Evolutionary conservation across 345 rosid species (phyloP).

Genomic region (Eucalyptus sp.): DNA sequence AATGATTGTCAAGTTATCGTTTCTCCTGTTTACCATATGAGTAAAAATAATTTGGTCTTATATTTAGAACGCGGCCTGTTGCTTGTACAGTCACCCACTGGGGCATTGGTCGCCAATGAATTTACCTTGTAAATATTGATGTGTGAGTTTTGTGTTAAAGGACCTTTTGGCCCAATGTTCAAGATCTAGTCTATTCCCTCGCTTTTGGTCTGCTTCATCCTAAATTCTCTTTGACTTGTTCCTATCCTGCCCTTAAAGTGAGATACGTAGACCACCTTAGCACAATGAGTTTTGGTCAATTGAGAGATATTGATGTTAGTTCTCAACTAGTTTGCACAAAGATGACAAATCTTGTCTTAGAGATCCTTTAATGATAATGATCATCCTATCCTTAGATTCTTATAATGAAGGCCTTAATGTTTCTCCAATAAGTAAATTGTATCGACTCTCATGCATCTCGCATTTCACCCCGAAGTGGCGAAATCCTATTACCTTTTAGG

Average conservation of each 20-base stretch:
- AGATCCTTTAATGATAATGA: background rate
- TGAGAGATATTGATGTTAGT: background rate
- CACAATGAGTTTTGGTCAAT: background rate
- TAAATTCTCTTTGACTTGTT: background rate
- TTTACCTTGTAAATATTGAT: background rate
- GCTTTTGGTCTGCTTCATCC: background rate
- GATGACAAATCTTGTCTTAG: background rate
- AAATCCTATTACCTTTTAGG: background rate
- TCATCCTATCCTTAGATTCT: background rate
- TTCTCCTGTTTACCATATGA: background rate
- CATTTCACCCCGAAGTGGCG: fast-evolving
- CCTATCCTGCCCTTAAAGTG: background rate
- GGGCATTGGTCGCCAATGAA: background rate
- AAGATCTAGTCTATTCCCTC: background rate
- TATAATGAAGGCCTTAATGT: fast-evolving
- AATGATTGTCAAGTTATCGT: background rate
- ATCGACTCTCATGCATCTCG: background rate
- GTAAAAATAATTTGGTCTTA: background rate
- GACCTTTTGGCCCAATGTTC: background rate
- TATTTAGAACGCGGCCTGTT: background rate
- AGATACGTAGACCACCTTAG: background rate
- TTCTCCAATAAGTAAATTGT: background rate
- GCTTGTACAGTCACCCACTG: background rate
- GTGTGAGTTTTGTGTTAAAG: background rate
- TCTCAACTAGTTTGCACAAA: background rate